Percentiles rank a stretch among this genome's conserved stretches.
Conservation (phyloP, 306 rosid species). For the Cucurbita pepo region DNA sequence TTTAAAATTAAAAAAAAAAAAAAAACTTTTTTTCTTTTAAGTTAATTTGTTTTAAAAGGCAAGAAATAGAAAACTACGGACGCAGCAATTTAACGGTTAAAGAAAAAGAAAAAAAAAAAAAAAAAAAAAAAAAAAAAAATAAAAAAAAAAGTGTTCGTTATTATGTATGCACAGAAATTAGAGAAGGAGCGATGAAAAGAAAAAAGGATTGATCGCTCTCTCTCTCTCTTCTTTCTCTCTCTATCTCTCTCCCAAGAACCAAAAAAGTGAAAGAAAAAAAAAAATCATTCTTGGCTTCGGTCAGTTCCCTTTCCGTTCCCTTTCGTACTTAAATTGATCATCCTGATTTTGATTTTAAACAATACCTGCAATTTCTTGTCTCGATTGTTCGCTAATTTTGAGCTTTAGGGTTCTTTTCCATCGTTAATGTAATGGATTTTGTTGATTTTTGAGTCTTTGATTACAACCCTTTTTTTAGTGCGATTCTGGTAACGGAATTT, state of each 20-base stretch:
- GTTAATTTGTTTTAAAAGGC: neutral
- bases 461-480: neutral
- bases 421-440: neutral
- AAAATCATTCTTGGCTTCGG: conserved; percentile 3
- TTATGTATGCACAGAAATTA: conserved; percentile 4
- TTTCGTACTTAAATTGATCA: neutral
- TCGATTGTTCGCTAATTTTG: neutral
- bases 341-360: neutral
- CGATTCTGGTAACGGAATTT: neutral
- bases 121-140: neutral
- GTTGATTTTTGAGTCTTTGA: neutral
- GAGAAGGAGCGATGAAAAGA: conserved; percentile 3
- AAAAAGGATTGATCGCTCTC: neutral
- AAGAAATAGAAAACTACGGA: neutral
- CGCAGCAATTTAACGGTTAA: conserved; percentile 1
- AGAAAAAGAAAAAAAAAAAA: neutral
- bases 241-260: neutral
- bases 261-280: neutral
- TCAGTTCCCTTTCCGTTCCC: neutral
- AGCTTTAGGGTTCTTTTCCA: conserved; percentile 3
- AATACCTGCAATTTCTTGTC: neutral
- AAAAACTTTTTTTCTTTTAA: too few relatives aligned
- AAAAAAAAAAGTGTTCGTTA: conserved; percentile 1
- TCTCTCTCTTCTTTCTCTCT: neutral
- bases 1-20: too few relatives aligned